A percentile compares a stretch with the other conserved stretches of the same genome.
Conservation (phyloP, 75 land plant species). For the Pinus tabuliformis region DNA sequence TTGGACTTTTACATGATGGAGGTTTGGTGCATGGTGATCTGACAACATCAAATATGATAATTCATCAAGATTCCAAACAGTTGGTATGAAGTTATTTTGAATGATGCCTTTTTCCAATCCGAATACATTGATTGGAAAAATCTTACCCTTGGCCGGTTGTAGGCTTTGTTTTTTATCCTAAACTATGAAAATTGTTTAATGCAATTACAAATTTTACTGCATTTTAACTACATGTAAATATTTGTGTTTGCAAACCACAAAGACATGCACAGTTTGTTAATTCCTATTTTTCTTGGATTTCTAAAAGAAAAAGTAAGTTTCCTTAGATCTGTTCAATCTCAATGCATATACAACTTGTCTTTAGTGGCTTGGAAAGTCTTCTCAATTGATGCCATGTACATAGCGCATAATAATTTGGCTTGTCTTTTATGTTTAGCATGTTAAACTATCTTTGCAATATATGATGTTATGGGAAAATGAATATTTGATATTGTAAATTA, state of each 20-base stretch:
- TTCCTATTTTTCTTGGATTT: neutral
- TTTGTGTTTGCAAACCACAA: neutral
- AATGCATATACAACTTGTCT: neutral
- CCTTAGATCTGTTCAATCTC: neutral
- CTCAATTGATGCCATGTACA: neutral
- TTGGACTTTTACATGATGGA: slow-evolving; percentile 93
- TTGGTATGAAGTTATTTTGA: slow-evolving; percentile 45
- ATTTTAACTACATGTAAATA: neutral
- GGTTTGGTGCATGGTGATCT: slow-evolving; percentile 94
- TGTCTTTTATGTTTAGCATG: neutral
- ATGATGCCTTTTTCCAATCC: neutral
- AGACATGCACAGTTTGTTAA: neutral
- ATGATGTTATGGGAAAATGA: neutral
- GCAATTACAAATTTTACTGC: neutral
- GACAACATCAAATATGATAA: slow-evolving; percentile 96
- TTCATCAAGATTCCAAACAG: slow-evolving; percentile 61
- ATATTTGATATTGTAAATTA: neutral
- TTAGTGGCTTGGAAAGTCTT: neutral
- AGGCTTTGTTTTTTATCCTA: neutral
- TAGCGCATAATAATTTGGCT: neutral
- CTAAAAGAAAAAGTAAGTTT: neutral
- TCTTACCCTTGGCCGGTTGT: neutral
- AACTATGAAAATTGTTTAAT: no score
- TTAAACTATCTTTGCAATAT: slow-evolving; percentile 1
- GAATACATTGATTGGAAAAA: neutral